Evolutionary conservation across 73 alveolate genomes (phyloP), one percentile per base, ranked within the genome.

Genomic region (Diophrys sp.): DNA sequence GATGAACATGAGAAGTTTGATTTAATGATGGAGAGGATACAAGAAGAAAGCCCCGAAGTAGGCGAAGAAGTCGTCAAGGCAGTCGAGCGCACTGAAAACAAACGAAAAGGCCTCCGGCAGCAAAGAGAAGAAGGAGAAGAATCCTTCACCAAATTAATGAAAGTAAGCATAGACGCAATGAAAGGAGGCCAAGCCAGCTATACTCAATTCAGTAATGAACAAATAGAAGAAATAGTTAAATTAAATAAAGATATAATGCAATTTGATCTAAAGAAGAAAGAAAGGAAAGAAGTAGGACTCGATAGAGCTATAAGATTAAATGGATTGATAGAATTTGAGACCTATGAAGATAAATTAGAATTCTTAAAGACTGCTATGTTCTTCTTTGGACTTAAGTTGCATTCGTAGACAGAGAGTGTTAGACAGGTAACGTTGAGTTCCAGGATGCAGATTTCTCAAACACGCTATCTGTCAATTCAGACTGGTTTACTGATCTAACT

Each of bases 401-500:
- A 76, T 69, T 33, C 67, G 28, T 53, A 67, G 73, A 68, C 30
- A 67, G n/a, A n/a, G n/a, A n/a, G n/a, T n/a, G n/a, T n/a, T n/a
- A n/a, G n/a, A n/a, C n/a, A n/a, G 83, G 73, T 8, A 44, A 25
- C 29, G 57, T 79, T 1, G 75, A 78, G 24, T 85, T 85, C 57
- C 73, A 2, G 1, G 93, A 85, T 79, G 88, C 93, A 1, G 93
- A 85, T 30, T 85, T 85, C 53, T 68, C 79, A 70, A 85, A 85
- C 56, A 66, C 85, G 0, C 27, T 85, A 8, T 23, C 71, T 0
- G 72, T 85, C 27, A 30, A 30, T 56, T 71, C 81, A 25, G n/a
- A 25, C 1, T 29, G 25, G 24, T 85, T 85, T 29, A 30, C 5
- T 2, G 74, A 79, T 71, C 62, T 33, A 53, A 29, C 93, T 25